A percentile compares a stretch with the other conserved stretches of the same genome.
Evolutionary conservation across 768 basidiomycete genomes (phyloP).

Genomic region (Russula sp.): DNA sequence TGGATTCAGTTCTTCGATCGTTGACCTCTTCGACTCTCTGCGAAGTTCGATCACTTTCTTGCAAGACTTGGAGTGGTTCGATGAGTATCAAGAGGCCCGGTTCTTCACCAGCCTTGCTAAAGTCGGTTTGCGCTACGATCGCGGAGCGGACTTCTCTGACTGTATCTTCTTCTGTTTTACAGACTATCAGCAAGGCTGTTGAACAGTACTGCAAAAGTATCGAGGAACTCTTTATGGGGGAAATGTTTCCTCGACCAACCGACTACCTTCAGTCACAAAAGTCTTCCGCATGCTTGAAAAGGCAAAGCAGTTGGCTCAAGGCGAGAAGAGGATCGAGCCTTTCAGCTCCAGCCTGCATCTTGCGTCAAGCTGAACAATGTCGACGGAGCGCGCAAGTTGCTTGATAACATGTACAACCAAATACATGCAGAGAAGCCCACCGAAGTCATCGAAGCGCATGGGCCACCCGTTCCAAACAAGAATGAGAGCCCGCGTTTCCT

Average conservation of each 20-base stretch:
- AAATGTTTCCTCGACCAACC: conserved; percentile 84
- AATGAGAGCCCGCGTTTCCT: conserved; percentile 62
- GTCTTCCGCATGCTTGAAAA: conserved; percentile 83
- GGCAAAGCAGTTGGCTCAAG: conserved; percentile 68
- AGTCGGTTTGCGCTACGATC: conserved; percentile 38
- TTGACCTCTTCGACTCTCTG: conserved; percentile 92
- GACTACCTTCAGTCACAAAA: conserved; percentile 81
- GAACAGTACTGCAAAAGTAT: conserved; percentile 87
- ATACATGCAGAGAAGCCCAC: conserved; percentile 86
- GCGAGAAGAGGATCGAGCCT: conserved; percentile 89
- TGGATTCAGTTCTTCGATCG: conserved; percentile 94
- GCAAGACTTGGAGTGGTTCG: conserved; percentile 87
- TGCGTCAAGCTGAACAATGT: conserved; percentile 98
- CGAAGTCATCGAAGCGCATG: conserved; percentile 48
- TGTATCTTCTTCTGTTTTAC: neutral
- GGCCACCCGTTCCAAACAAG: conserved; percentile 71
- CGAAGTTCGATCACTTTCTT: conserved; percentile 86
- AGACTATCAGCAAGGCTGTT: conserved; percentile 89
- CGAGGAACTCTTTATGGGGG: conserved; percentile 86
- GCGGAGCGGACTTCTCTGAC: no score
- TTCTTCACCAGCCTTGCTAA: conserved; percentile 88
- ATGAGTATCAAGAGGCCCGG: conserved; percentile 79
- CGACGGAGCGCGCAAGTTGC: conserved; percentile 80
- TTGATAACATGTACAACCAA: conserved; percentile 92
- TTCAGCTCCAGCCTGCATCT: conserved; percentile 89